Base-by-base conservation (phyloP, 169 alveolate species). In the Eimeria tenella region DNA sequence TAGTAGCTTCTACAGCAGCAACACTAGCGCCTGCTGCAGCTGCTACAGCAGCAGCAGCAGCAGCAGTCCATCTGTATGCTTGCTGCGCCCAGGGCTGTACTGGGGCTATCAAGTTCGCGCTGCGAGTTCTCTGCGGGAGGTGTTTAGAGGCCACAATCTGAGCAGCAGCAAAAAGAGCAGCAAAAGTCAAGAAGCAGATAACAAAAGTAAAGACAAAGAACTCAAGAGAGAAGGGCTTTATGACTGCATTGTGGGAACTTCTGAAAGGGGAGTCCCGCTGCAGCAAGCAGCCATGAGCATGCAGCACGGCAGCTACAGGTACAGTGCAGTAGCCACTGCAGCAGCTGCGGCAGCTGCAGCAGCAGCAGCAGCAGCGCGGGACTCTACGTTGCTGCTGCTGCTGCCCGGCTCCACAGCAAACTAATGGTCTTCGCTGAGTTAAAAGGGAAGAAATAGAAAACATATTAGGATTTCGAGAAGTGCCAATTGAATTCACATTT, bases 91-190 rank as follows among this genome's bases (percentile, higher is more conserved):
- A 86, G 99, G 98, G 3, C 94, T 96, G n/a, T 98, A 98, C 94
- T 98, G 99, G 99, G 99, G 99, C 19, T 98, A 98, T 94, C 95
- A 94, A 53, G 99, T 98, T 17, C 95, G 99, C 86, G 98, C 97
- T 50, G 98, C 98, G 63, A 96, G 95, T 9, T 95, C 94, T 19
- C 94, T 98, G 50, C 91, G 92, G 73, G 98, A 95, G 63, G 97
- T 96, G 10, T 97, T 98, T 82, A 91, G 83, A 13, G 96, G 97
- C 81, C 97, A 98, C 70, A 97, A 97, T 23, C 55, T 86, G 50
- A 50, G 70, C 97, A 93, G 87, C 19, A 52, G 56, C 83, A 31
- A 31, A 31, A 31, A 31, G 42, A 31, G 42, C 42, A 31, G 42
- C 42, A 31, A 31, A 31, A 31, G 42, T 31, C 42, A 31, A 31